These are phyloP conservation scores for Syzygium aromaticum DNA, from an alignment of 345 rosid genomes.

Conservation along the genomic window DNA sequence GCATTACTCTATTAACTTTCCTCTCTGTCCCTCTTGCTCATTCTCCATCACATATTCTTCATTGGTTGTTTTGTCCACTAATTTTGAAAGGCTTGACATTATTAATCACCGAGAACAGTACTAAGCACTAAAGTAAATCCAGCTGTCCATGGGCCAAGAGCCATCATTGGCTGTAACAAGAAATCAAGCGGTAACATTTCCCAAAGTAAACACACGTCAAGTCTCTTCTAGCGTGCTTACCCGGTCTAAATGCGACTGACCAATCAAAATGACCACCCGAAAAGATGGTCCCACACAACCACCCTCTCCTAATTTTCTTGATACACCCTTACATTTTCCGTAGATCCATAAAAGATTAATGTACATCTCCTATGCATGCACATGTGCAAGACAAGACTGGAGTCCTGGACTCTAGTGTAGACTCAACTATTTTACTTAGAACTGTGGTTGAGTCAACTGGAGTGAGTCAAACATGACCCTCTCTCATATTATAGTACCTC, in stretches of 20 bases:
- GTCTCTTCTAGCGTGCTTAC: not conserved
- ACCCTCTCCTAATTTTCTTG: not conserved
- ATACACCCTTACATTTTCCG: not conserved
- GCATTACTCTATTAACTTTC: not conserved
- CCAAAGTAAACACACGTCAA: not conserved
- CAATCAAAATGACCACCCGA: conserved; percentile 7
- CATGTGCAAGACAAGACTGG: not conserved
- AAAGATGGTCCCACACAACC: conserved; percentile 9
- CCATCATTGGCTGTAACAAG: not conserved
- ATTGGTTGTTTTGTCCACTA: not conserved
- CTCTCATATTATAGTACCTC: not conserved
- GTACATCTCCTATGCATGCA: not conserved
- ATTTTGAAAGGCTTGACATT: not conserved
- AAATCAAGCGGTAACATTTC: not conserved
- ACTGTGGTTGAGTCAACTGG: not conserved
- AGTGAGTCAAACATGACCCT: not conserved
- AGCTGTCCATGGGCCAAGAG: conserved; percentile 15
- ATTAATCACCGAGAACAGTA: not conserved
- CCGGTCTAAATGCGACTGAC: conserved; percentile 4
- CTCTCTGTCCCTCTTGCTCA: not conserved
- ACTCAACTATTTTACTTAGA: not conserved
- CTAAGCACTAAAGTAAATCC: not conserved
- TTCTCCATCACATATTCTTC: not conserved
- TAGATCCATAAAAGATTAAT: not conserved
- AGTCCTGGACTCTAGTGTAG: not conserved